Percentiles rank a stretch among this genome's conserved stretches.
Evolutionary conservation across 2,329 filamentous ascomycete species (phyloP).

Genomic region (Incumbomyces lentus): DNA sequence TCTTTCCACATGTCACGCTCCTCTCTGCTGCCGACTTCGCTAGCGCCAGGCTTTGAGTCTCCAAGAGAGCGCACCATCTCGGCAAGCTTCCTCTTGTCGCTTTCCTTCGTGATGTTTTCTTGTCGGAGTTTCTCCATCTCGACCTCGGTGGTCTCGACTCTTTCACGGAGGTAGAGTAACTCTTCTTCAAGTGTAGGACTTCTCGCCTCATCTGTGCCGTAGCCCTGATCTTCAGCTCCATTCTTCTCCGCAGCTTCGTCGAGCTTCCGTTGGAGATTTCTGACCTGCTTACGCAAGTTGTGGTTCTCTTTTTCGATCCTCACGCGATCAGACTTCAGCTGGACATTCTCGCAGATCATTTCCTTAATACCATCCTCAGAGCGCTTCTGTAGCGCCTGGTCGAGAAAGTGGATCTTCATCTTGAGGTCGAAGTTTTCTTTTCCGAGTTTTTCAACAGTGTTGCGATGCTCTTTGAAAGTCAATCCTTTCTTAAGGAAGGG

Average conservation of each 20-base stretch:
- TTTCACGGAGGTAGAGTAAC: constrained; percentile 70
- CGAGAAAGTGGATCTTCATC: constrained; percentile 93
- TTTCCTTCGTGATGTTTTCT: constrained; percentile 67
- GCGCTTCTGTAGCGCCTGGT: constrained; percentile 81
- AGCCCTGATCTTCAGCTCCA: constrained; percentile 39
- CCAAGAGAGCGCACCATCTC: constrained; percentile 64
- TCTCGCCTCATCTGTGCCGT: constrained; percentile 46
- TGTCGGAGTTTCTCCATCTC: constrained; percentile 73
- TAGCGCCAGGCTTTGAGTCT: constrained; percentile 39
- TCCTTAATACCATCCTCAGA: constrained; percentile 96
- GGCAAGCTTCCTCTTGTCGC: constrained; percentile 75
- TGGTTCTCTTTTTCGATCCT: constrained; percentile 88
- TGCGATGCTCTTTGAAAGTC: constrained; percentile 94
- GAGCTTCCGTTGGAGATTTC: constrained; percentile 75
- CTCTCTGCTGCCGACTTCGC: constrained; percentile 39
- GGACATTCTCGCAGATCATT: constrained; percentile 95
- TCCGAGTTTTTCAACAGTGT: constrained; percentile 86
- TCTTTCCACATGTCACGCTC: constrained; percentile 82
- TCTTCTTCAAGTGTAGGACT: constrained; percentile 61
- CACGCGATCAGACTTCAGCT: constrained; percentile 80
- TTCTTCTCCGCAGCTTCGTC: constrained; percentile 35
- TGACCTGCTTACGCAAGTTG: constrained; percentile 64
- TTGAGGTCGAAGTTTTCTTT: constrained; percentile 99
- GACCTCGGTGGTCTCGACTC: constrained; percentile 71
- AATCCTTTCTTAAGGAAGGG: constrained; percentile 50